A percentile compares a stretch with the other conserved stretches of the same genome.
phyloP scores from a whole-genome alignment of 768 basidiomycete species.

The Pulveroboletus sp. region DNA sequence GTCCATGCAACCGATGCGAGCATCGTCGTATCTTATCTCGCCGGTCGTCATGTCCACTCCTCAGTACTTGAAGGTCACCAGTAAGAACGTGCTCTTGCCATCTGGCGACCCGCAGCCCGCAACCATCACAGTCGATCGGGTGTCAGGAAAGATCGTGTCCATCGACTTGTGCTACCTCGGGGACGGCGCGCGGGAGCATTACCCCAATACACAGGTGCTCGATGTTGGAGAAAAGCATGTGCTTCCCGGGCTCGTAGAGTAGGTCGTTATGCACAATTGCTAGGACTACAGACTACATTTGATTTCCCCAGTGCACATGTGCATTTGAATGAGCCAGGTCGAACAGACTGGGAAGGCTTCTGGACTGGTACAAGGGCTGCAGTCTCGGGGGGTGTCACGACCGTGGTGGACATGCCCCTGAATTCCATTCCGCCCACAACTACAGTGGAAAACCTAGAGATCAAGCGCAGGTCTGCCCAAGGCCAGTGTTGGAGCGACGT shows the following conservation, averaged over 20 bases:
- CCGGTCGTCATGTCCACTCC: constrained; percentile 9
- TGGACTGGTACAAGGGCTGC: constrained; percentile 89
- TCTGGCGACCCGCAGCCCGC: constrained; percentile 49
- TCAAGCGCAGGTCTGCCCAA: constrained; percentile 66
- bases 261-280: constrained; percentile 1
- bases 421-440: constrained; percentile 97
- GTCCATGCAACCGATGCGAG: too few species aligned
- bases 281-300: neutral
- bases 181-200: constrained; percentile 23
- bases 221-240: constrained; percentile 56
- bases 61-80: constrained; percentile 41
- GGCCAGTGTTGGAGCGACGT: constrained; percentile 70
- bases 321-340: constrained; percentile 90
- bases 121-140: constrained; percentile 55
- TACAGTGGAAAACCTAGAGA: constrained; percentile 66
- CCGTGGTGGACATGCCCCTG: constrained; percentile 95
- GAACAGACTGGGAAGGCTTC: constrained; percentile 94
- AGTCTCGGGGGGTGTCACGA: constrained; percentile 90
- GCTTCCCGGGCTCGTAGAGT: constrained; percentile 83
- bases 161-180: constrained; percentile 36
- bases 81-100: constrained; percentile 57
- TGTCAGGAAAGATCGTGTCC: constrained; percentile 56
- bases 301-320: constrained; percentile 67
- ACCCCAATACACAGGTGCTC: constrained; percentile 37
- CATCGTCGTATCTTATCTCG: constrained; percentile 1